Evolutionary conservation across 805 yeast genomes (phyloP).

Genomic region (Babjeviella inositovora): DNA sequence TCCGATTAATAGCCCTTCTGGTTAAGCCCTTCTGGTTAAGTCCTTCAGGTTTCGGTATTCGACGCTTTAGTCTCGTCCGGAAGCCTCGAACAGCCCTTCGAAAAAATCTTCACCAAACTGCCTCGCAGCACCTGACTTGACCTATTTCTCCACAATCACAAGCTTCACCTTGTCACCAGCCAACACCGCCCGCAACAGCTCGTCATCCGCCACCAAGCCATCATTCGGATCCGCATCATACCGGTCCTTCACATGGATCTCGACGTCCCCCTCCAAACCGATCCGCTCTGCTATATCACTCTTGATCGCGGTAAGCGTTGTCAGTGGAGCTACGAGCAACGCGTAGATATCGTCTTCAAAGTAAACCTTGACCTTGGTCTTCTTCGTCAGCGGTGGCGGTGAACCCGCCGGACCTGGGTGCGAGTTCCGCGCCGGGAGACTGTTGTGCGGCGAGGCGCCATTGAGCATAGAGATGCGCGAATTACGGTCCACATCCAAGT

Average conservation of each 20-base stretch:
- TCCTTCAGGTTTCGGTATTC: too few species aligned
- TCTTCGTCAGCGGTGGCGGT: constrained; percentile 11
- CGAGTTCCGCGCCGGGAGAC: neutral
- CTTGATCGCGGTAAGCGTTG: constrained; percentile 30
- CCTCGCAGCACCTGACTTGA: too few species aligned
- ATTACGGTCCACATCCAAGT: constrained; percentile 15
- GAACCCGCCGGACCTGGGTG: too few species aligned
- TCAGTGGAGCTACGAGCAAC: constrained; percentile 31
- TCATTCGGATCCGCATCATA: constrained; percentile 18
- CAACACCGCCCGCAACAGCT: constrained; percentile 3
- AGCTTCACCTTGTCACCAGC: neutral
- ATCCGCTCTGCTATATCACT: constrained; percentile 35
- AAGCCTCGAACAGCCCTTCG: too few species aligned
- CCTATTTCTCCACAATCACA: neutral
- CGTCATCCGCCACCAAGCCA: constrained; percentile 6
- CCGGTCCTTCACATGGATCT: constrained; percentile 20
- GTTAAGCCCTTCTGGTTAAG: too few species aligned
- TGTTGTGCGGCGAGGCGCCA: constrained; percentile 1
- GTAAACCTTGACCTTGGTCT: constrained; percentile 57
- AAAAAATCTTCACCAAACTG: too few species aligned
- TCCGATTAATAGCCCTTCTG: too few species aligned
- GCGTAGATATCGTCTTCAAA: constrained; percentile 76
- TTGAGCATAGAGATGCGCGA: constrained; percentile 1
- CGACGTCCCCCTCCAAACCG: constrained; percentile 15
- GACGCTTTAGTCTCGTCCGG: too few species aligned